phyloP scores from a whole-genome alignment of 1,284 basidiomycete species.

The Bjerkandera adusta region DNA sequence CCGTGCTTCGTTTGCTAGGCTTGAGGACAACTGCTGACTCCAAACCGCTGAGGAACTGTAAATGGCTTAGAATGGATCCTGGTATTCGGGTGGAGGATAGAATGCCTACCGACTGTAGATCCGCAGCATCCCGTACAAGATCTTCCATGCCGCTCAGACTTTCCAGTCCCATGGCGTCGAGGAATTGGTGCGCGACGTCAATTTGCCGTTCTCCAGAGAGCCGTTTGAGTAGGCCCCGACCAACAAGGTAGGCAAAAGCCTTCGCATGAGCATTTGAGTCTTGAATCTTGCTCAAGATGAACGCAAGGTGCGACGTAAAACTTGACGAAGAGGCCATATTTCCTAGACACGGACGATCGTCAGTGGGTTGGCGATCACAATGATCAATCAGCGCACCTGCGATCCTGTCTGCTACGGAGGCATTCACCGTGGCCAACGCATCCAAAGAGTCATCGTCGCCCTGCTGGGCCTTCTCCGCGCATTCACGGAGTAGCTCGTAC shows the following conservation, averaged over 20 bases:
- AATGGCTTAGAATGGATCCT: conserved; percentile 5
- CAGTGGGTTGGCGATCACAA: too few species aligned
- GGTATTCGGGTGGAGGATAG: background rate
- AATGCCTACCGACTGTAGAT: conserved; percentile 41
- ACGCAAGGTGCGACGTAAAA: conserved; percentile 37
- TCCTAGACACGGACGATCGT: conserved; percentile 43
- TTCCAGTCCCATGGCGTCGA: conserved; percentile 45
- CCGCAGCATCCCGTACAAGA: conserved; percentile 36
- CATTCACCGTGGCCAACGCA: conserved; percentile 50
- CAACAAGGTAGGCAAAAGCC: conserved; percentile 57
- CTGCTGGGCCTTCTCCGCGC: conserved; percentile 32
- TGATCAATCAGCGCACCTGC: conserved; percentile 57
- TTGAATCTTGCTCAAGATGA: conserved; percentile 47
- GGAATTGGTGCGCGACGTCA: conserved; percentile 46
- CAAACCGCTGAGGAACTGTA: conserved; percentile 42
- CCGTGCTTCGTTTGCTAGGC: conserved; percentile 54
- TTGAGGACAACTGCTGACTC: conserved; percentile 51
- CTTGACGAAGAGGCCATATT: conserved; percentile 55
- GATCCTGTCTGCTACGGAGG: conserved; percentile 52
- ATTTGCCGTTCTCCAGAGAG: conserved; percentile 58
- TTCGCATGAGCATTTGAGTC: conserved; percentile 50
- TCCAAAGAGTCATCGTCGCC: conserved; percentile 36
- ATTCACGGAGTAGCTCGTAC: conserved; percentile 48
- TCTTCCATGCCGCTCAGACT: conserved; percentile 44
- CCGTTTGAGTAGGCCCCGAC: conserved; percentile 50